Conservation (phyloP, 441 rosid genomes). For the Euphorbia celastroides region DNA sequence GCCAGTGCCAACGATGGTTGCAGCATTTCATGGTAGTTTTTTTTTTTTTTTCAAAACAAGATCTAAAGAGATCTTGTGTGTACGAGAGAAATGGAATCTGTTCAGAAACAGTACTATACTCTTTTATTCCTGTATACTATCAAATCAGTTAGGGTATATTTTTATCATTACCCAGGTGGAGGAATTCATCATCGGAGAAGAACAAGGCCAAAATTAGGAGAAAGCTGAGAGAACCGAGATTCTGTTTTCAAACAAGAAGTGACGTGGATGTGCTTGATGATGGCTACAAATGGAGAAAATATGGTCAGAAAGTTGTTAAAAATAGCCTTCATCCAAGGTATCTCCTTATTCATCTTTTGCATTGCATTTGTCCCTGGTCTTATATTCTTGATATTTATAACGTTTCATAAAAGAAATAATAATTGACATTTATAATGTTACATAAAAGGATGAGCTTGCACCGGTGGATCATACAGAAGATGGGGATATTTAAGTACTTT, state of each 20-base stretch:
- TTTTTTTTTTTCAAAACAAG: slow-evolving; percentile 11
- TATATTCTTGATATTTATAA: neutral
- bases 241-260: slow-evolving; percentile 95
- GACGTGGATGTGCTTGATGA: slow-evolving; percentile 94
- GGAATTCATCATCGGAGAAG: slow-evolving; percentile 57
- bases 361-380: neutral
- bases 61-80: slow-evolving; percentile 27
- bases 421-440: neutral
- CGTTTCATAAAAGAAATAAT: neutral
- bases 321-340: slow-evolving; percentile 99
- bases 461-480: too few relatives aligned
- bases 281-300: slow-evolving; percentile 97
- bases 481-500: slow-evolving; percentile 27
- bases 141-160: neutral
- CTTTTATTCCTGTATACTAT: neutral
- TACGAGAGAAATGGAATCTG: slow-evolving; percentile 10
- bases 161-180: slow-evolving; percentile 52
- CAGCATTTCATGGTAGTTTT: slow-evolving; percentile 46
- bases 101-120: slow-evolving; percentile 2
- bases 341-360: neutral
- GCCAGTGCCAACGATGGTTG: slow-evolving; percentile 31
- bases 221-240: slow-evolving; percentile 95
- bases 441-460: slow-evolving; percentile 1
- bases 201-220: slow-evolving; percentile 78
- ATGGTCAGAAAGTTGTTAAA: slow-evolving; percentile 96